phyloP scores from a whole-genome alignment of 306 rosid genomes.

The Castanea sativa region DNA sequence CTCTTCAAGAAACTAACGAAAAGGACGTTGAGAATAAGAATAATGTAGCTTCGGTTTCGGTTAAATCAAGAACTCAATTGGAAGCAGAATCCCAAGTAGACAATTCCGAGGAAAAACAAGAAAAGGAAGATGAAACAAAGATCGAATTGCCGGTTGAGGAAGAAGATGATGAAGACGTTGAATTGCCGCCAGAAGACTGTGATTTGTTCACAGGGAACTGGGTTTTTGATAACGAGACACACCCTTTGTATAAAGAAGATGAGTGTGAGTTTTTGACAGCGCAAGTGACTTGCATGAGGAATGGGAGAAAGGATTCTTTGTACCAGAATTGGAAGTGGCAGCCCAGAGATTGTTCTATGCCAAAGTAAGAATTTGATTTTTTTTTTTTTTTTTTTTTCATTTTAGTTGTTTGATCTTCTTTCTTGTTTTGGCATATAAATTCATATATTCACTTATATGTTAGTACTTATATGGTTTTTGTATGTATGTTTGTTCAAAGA shows the following conservation, averaged over 20 bases:
- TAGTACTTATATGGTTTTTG: not conserved
- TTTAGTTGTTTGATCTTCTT: not conserved
- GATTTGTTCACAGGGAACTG: constrained; percentile 80
- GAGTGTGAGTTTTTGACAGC: constrained; percentile 75
- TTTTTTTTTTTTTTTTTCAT: too few species aligned
- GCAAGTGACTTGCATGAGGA: constrained; percentile 89
- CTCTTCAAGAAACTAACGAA: constrained; percentile 22
- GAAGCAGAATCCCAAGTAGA: constrained; percentile 33
- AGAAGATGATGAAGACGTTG: constrained; percentile 46
- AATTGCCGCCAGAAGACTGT: constrained; percentile 80
- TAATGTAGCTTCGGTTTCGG: constrained; percentile 21
- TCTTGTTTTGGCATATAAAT: not conserved
- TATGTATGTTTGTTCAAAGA: constrained; percentile 29
- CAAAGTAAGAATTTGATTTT: constrained; percentile 44
- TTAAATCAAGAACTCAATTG: constrained; percentile 39
- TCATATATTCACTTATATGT: not conserved
- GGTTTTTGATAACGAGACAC: constrained; percentile 73
- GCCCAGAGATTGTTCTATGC: constrained; percentile 85
- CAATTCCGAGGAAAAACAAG: constrained; percentile 42
- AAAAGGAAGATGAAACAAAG: constrained; percentile 38
- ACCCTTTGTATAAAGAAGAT: constrained; percentile 87
- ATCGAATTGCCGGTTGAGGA: constrained; percentile 33
- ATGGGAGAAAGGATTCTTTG: constrained; percentile 76
- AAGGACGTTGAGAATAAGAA: constrained; percentile 18
- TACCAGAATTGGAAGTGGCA: constrained; percentile 98